Conservation (phyloP, 2,329 filamentous ascomycete species). For the Exserohilum rostratum region DNA sequence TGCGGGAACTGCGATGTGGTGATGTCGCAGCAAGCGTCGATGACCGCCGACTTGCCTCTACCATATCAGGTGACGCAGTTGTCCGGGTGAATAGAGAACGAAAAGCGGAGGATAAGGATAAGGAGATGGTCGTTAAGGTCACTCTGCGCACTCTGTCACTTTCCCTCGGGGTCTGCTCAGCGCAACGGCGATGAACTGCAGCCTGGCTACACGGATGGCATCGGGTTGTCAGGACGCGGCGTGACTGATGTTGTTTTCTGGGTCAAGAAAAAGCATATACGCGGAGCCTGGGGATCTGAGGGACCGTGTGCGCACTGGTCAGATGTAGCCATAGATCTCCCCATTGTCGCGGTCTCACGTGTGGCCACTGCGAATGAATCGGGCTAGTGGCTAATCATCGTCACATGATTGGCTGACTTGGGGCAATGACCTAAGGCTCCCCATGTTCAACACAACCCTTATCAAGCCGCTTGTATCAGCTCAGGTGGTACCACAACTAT, state of each 20-base stretch:
- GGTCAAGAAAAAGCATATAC: slow-evolving; percentile 3
- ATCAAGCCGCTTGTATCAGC: neutral
- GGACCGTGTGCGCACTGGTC: slow-evolving; percentile 3
- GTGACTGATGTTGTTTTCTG: neutral
- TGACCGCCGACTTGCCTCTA: neutral
- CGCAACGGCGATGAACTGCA: neutral
- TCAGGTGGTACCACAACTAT: neutral
- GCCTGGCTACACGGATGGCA: slow-evolving; percentile 2
- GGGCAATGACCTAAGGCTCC: too few species aligned
- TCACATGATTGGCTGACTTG: slow-evolving; percentile 1
- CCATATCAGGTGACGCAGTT: neutral
- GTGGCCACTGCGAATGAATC: neutral
- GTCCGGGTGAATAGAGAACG: neutral
- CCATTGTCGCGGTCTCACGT: slow-evolving; percentile 16
- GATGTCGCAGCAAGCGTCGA: slow-evolving; percentile 13
- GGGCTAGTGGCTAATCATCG: slow-evolving; percentile 1
- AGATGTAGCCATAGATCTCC: slow-evolving; percentile 10
- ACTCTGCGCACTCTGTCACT: neutral
- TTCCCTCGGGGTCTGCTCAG: neutral
- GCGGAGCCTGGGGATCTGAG: neutral
- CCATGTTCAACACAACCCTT: neutral
- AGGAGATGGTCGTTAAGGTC: neutral
- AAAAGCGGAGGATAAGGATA: neutral
- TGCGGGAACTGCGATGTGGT: slow-evolving; percentile 10
- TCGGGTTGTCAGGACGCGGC: neutral